Base-by-base conservation (phyloP, 2,329 filamentous ascomycete genomes). In the Lachnellula subtilissima region DNA sequence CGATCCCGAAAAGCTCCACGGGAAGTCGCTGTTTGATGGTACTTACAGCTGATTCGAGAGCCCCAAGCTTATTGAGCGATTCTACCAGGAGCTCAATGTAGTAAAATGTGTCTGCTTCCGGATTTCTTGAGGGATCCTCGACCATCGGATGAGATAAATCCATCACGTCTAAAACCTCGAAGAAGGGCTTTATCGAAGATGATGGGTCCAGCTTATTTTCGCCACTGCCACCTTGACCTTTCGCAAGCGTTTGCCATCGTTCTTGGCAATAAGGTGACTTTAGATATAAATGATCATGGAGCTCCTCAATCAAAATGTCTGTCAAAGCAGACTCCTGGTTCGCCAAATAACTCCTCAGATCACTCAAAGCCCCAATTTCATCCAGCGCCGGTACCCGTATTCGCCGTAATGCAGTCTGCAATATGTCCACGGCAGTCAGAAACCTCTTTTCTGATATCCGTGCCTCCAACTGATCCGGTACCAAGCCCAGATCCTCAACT, bases 221-320 rank as follows among this genome's bases (percentile, higher is more conserved):
- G 6, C 57, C 69, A 9, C 68, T 65, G 45, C 73, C 74, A 48
- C 82, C 78, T 61, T 89, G 86, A 39, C 80, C 82, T 64, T 87
- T 87, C 39, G 86, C 81, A 57, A 96, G 83, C 56, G 82, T 83
- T 72, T 96, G 95, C 94, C 94, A 99, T 63, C 94, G 81, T 70
- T 96, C 91, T 69, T 96, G 91, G 69, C 93, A 97, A 70, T 99
- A 99, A 0, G 93, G 94, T 3, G 93, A 97, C 71, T 97, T 97
- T 40, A 99, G 83, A 69, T 99, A 99, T 4, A 99, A 79, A 73
- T 99, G 94, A 70, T 96, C 94, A 70, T 99, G 94, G 36, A 99
- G 78, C 72, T 99, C 94, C 70, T 99, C 94, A n/a, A 97, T 86
- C 54, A 99, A 72, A 52, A 97, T 97, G 68, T 99, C 94, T 68